These are phyloP conservation scores for Populus pruinosa DNA, from an alignment of 345 rosid genomes.

Conservation along the genomic window DNA sequence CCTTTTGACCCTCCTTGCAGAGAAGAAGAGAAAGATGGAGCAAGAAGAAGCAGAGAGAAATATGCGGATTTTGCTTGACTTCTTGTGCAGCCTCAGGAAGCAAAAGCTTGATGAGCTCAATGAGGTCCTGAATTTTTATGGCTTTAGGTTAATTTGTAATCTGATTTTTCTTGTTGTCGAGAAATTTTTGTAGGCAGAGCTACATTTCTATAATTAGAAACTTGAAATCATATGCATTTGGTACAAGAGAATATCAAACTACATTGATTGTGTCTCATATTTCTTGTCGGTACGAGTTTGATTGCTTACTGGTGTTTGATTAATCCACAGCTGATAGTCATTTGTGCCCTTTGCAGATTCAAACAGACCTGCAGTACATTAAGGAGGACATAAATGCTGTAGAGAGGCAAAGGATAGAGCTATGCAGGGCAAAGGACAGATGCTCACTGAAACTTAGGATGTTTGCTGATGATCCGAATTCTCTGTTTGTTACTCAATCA, in stretches of 20 bases:
- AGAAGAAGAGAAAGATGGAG: slow-evolving; percentile 40
- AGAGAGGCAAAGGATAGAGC: not conserved
- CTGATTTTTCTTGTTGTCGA: too few species aligned
- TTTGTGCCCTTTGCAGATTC: slow-evolving; percentile 1
- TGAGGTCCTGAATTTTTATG: slow-evolving; percentile 25
- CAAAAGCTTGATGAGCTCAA: slow-evolving; percentile 40
- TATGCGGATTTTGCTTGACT: slow-evolving; percentile 37
- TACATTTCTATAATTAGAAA: too few species aligned
- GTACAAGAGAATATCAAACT: too few species aligned
- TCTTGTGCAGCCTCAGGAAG: slow-evolving; percentile 37
- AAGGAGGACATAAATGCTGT: slow-evolving; percentile 7
- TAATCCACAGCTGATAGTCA: not conserved
- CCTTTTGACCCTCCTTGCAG: slow-evolving; percentile 33
- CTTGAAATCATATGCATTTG: too few species aligned
- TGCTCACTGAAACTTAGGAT: not conserved
- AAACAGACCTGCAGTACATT: slow-evolving; percentile 8
- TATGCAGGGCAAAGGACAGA: not conserved
- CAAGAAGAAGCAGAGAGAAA: slow-evolving; percentile 42
- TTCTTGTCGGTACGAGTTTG: not conserved
- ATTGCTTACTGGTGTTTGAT: not conserved
- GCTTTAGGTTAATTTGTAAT: too few species aligned
- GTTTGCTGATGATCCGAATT: slow-evolving; percentile 1
- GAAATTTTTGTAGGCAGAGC: too few species aligned
- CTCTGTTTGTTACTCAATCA: slow-evolving; percentile 29
- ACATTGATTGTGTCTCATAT: not conserved